Conservation (phyloP, 345 rosid species). For the Eucalyptus pauciflora region DNA sequence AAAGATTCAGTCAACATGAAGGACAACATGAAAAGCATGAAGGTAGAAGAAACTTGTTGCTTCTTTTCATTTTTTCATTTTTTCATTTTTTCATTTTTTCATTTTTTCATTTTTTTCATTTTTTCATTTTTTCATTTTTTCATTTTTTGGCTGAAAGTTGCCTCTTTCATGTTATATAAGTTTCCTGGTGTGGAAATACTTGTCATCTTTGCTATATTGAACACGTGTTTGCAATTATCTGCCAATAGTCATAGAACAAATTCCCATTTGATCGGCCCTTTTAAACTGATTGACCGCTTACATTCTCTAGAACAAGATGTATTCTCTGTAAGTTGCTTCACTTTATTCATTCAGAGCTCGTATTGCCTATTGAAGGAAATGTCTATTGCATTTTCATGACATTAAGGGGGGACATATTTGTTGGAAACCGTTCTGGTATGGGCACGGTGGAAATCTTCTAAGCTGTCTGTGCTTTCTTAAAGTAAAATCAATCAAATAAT, state of each 20-base stretch:
- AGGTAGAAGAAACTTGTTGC: slow-evolving; percentile 17
- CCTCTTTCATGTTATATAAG: background rate
- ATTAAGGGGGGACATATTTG: background rate
- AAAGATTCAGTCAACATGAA: slow-evolving; percentile 3
- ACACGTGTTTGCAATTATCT: background rate
- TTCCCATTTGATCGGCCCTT: background rate
- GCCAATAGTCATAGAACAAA: background rate
- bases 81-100: too few relatives aligned
- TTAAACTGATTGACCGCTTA: background rate
- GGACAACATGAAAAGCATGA: slow-evolving; percentile 24
- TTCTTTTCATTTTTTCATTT: background rate
- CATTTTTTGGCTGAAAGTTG: background rate
- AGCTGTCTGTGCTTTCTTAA: background rate
- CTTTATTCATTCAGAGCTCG: background rate
- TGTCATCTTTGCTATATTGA: background rate
- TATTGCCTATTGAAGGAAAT: background rate
- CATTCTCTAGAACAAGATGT: background rate
- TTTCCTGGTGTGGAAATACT: background rate
- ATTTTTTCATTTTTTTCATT: too few relatives aligned
- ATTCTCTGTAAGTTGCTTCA: background rate
- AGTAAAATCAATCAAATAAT: background rate
- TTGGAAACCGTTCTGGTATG: background rate
- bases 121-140: background rate
- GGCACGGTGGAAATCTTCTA: background rate
- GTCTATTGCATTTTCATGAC: background rate